These are phyloP conservation scores for Cystobasidium sp. DNA, from an alignment of 1,284 basidiomycete genomes.

Conservation along the genomic window DNA sequence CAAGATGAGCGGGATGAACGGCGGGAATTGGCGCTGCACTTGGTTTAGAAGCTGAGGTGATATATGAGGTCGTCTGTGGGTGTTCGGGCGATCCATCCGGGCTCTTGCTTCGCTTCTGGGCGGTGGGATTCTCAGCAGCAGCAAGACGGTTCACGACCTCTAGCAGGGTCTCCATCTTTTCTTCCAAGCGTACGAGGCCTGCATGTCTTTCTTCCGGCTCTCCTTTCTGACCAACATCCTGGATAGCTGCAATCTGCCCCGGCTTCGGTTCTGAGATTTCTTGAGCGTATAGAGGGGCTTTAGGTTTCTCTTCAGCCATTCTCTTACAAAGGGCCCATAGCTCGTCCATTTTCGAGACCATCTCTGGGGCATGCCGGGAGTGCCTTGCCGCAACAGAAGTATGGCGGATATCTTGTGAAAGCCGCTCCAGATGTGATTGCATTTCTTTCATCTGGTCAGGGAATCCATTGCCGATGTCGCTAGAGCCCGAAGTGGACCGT, in stretches of 20 bases:
- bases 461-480: neutral
- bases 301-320: conserved; percentile 25
- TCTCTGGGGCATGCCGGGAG: conserved; percentile 20
- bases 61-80: neutral
- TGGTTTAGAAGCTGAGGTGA: neutral
- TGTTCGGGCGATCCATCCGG: neutral
- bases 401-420: conserved; percentile 18
- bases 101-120: conserved; percentile 6
- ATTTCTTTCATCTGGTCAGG: conserved; percentile 31
- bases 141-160: conserved; percentile 29
- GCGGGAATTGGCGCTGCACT: neutral
- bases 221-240: neutral
- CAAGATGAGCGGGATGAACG: neutral
- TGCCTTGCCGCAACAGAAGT: conserved; percentile 11
- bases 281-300: neutral
- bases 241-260: neutral
- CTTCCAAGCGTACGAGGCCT: conserved; percentile 23
- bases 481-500: conserved; percentile 1
- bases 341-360: conserved; percentile 36
- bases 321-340: conserved; percentile 16
- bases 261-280: neutral
- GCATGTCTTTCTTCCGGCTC: neutral
- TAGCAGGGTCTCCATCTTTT: conserved; percentile 26
- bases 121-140: conserved; percentile 5
- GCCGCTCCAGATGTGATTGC: conserved; percentile 32